These are phyloP conservation scores for Amanita molliuscula DNA, from an alignment of 768 basidiomycete genomes.

Conservation along the genomic window DNA sequence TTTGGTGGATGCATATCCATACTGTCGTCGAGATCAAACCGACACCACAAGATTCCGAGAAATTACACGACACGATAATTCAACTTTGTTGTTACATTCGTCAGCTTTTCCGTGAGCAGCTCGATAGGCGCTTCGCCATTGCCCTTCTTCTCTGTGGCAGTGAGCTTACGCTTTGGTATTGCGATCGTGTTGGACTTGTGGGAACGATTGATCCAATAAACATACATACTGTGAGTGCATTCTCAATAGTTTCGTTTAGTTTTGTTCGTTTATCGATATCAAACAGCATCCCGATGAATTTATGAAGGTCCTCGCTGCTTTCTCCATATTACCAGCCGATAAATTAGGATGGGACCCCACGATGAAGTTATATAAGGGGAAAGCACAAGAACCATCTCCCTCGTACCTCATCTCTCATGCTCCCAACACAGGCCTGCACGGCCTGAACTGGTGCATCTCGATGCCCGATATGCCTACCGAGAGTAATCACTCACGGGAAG, in stretches of 20 bases:
- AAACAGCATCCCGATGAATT: not conserved
- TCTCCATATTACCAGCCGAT: not conserved
- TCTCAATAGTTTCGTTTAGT: too few species aligned
- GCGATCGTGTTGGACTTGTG: constrained; percentile 8
- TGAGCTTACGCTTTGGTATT: constrained; percentile 3
- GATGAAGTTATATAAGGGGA: not conserved
- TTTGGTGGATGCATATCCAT: not conserved
- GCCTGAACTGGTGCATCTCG: not conserved
- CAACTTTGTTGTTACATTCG: constrained; percentile 7
- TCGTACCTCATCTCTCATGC: not conserved
- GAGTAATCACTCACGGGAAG: not conserved
- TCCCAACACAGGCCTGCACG: not conserved
- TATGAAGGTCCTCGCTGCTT: not conserved
- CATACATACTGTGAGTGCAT: constrained; percentile 5
- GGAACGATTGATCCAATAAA: constrained; percentile 6
- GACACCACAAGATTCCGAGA: not conserved
- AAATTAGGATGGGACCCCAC: not conserved
- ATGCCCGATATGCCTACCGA: not conserved
- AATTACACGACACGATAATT: not conserved
- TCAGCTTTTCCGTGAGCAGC: constrained; percentile 8
- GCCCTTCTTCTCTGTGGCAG: constrained; percentile 2
- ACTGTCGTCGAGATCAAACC: not conserved
- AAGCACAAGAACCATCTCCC: not conserved
- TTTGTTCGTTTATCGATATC: not conserved
- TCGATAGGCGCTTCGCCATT: constrained; percentile 8